Conservation (phyloP, 345 rosid species). For the Toxicodendron radicans region DNA sequence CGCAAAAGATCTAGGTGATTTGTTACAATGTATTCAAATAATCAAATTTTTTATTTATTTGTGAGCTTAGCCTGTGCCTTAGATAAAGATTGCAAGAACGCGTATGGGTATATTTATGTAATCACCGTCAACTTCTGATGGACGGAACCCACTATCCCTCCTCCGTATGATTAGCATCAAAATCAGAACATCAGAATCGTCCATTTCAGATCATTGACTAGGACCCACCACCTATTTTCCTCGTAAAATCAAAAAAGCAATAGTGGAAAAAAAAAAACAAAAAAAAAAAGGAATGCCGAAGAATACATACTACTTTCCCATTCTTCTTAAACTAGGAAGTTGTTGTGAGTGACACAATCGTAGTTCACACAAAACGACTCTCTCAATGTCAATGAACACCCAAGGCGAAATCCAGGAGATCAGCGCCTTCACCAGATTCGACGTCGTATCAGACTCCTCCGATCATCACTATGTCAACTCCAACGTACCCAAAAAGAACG, state of each 20-base stretch:
- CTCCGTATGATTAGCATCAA: too few species aligned
- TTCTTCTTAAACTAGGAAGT: too few species aligned
- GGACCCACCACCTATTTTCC: background rate
- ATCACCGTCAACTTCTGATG: too few species aligned
- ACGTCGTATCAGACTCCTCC: conserved; percentile 38
- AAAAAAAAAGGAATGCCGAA: background rate
- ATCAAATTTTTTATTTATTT: too few species aligned
- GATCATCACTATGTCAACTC: conserved; percentile 32
- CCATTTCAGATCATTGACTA: background rate
- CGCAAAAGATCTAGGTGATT: too few species aligned
- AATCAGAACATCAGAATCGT: background rate
- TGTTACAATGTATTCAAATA: too few species aligned
- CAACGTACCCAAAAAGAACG: background rate
- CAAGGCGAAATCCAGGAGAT: conserved; percentile 20
- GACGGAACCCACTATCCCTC: too few species aligned
- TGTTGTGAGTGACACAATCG: background rate
- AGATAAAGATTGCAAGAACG: too few species aligned
- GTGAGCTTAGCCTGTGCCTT: too few species aligned
- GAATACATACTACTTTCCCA: background rate
- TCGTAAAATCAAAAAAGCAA: background rate
- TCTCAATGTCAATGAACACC: background rate
- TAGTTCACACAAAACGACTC: conserved; percentile 20
- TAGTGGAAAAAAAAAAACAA: background rate
- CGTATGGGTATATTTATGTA: too few species aligned
- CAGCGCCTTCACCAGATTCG: conserved; percentile 35